Base-by-base conservation (phyloP, 352 stramenopile genomes). In the Globisporangium mamillatum region DNA sequence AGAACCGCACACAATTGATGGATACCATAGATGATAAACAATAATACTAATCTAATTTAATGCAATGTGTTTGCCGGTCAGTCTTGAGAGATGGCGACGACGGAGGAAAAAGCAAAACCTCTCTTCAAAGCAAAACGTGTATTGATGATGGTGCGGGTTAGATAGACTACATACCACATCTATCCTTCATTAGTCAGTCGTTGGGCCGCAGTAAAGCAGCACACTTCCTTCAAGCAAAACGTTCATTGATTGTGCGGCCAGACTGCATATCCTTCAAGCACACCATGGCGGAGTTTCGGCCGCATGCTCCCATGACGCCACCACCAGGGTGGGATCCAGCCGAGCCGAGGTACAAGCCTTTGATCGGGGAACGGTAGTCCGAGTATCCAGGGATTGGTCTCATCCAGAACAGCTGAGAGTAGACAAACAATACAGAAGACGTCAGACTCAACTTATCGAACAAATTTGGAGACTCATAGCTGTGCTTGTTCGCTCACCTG, bases 271-370 rank as follows among this genome's bases (percentile, higher is more conserved):
- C 84, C 59, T 86, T 88, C 57, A 94, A 67, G 64, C 79, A 90
- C 0, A 90, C 77, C 69, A 86, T 79, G 4, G 91, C 91, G 0
- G 83, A 86, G 63, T 98, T 97, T 20, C 91, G 78, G 3, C 91
- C 91, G 50, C 86, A 89, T 3, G 91, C 91, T 12, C 91, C 91
- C 91, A 97, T 97, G 24, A 97, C 91, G 50, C 91, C 91, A n/a
- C 91, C 91, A 4, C 91, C 92, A 27, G 91, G 91, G 52, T 98
- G 92, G 1, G 88, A 93, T 1, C 90, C 90, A 10, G 91, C 89
- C 0, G 81, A 93, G 44, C 86, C 90, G 62, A 98, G 74, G 72
- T 98, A 97, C 10, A 97, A 66, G 0, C 86, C 90, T 24, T 77
- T 69, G 61, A 97, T 78, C 0, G 89, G 89, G 16, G 89, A 87